phyloP scores from a whole-genome alignment of 2,329 filamentous ascomycete species.

The Chrysoporthe cubensis region DNA sequence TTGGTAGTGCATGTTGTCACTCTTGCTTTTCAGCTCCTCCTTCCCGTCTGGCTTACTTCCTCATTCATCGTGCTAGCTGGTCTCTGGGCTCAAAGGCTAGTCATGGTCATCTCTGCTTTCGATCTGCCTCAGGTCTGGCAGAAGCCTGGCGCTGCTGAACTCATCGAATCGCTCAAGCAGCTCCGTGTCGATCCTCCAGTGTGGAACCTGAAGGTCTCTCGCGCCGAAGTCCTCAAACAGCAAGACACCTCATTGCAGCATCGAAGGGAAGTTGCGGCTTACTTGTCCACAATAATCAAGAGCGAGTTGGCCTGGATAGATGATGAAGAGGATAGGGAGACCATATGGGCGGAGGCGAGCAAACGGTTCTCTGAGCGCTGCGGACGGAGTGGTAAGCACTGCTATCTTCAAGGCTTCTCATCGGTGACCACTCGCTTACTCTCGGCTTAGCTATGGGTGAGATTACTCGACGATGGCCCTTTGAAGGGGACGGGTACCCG shows the following conservation, averaged over 20 bases:
- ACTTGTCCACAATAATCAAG: conserved; percentile 71
- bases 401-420: background rate
- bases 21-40: background rate
- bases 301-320: conserved; percentile 71
- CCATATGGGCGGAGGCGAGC: conserved; percentile 79
- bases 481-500: conserved; percentile 42
- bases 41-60: background rate
- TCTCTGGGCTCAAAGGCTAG: background rate
- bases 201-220: conserved; percentile 59
- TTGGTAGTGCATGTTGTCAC: conserved; percentile 15
- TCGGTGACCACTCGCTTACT: background rate
- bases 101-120: conserved; percentile 42
- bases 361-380: conserved; percentile 82
- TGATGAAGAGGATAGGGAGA: conserved; percentile 67
- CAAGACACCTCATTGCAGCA: conserved; percentile 48
- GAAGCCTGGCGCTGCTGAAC: conserved; percentile 66
- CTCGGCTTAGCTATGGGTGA: conserved; percentile 56
- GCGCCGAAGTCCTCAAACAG: conserved; percentile 46
- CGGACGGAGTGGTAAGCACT: conserved; percentile 67
- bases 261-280: conserved; percentile 61
- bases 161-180: conserved; percentile 68
- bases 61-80: background rate
- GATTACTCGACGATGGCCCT: conserved; percentile 59
- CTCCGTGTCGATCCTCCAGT: conserved; percentile 70
- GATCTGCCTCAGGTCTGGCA: conserved; percentile 85